Conservation (phyloP, 177 flowering plant species). For the Vitis hybrid region DNA sequence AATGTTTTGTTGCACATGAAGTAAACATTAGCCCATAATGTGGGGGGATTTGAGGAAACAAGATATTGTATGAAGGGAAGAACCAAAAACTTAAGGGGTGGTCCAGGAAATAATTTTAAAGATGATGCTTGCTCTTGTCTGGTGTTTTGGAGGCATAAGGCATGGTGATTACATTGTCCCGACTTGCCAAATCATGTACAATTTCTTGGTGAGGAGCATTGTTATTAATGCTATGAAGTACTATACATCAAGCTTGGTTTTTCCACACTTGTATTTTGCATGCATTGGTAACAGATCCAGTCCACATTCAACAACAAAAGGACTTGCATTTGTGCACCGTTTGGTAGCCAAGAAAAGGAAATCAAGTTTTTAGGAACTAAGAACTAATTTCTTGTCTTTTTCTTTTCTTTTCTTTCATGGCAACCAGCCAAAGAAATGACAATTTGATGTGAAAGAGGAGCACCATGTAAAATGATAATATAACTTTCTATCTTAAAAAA, state of each 20-base stretch:
- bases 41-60: constrained; percentile 22
- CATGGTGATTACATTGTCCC: constrained; percentile 18
- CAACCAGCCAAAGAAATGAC: background rate
- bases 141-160: constrained; percentile 20
- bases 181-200: constrained; percentile 17
- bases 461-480: too few relatives aligned
- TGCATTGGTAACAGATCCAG: background rate
- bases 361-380: background rate
- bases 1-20: constrained; percentile 13
- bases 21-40: constrained; percentile 17
- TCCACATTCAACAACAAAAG: background rate
- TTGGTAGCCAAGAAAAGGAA: background rate
- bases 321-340: background rate
- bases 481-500: too few relatives aligned
- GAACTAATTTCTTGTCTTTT: background rate
- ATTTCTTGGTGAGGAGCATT: background rate
- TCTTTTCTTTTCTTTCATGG: background rate
- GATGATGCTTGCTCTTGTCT: constrained; percentile 16
- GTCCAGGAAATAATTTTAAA: constrained; percentile 13
- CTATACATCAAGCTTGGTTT: background rate
- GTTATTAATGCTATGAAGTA: background rate
- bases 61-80: background rate
- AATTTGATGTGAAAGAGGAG: too few relatives aligned
- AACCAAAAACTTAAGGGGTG: background rate
- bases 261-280: background rate